Evolutionary conservation across 768 basidiomycete species (phyloP).

Genomic region (Harrya chromipes): DNA sequence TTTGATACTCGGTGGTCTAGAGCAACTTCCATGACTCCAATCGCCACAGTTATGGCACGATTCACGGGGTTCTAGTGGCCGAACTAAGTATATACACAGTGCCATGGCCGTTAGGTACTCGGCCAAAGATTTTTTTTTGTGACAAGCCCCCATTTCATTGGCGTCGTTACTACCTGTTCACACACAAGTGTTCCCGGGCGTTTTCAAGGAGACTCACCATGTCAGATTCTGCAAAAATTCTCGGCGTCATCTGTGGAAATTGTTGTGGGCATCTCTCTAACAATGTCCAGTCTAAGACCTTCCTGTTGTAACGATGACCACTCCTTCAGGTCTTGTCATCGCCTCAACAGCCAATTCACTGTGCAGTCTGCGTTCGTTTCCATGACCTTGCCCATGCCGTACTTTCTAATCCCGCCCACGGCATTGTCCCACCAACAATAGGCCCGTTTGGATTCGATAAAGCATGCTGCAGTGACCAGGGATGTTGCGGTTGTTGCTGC

Average conservation of each 20-base stretch:
- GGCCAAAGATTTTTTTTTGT: background rate
- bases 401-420: background rate
- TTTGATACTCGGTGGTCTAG: background rate
- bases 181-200: background rate
- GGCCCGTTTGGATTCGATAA: conserved; percentile 7
- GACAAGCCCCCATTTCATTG: background rate
- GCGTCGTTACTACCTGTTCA: background rate
- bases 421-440: background rate
- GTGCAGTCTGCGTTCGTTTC: conserved; percentile 15
- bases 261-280: conserved; percentile 6
- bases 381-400: background rate
- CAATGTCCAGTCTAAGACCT: background rate
- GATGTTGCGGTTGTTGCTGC: conserved; percentile 20
- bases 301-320: background rate
- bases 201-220: conserved; percentile 4
- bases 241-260: conserved; percentile 13
- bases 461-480: conserved; percentile 11
- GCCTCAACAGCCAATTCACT: conserved; percentile 9
- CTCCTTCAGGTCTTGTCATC: conserved; percentile 4
- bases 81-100: background rate
- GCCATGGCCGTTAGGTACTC: too few relatives aligned
- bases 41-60: background rate
- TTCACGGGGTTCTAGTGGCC: background rate
- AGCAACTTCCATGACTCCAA: background rate
- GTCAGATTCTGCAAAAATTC: conserved; percentile 2